Evolutionary conservation across 768 basidiomycete species (phyloP).

Genomic region (Fomitopsis pulvina): DNA sequence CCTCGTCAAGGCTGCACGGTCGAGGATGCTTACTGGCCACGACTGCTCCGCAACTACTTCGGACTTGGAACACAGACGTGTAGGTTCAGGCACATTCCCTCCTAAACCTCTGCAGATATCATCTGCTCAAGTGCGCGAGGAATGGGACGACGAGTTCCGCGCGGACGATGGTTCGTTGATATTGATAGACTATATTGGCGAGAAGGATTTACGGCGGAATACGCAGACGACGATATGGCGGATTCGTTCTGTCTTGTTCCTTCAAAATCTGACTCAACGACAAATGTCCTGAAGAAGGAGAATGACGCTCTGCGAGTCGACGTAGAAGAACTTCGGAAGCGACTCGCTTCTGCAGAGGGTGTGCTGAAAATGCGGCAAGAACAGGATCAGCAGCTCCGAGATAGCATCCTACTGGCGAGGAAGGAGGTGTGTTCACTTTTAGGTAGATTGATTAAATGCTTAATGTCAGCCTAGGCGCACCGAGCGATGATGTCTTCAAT

Average conservation of each 20-base stretch:
- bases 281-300: constrained; percentile 52
- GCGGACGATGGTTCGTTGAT: constrained; percentile 51
- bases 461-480: constrained; percentile 50
- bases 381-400: constrained; percentile 72
- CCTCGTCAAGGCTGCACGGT: constrained; percentile 21
- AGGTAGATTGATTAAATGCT: constrained; percentile 4
- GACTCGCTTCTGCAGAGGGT: constrained; percentile 54
- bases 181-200: background rate
- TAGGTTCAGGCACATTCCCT: constrained; percentile 21
- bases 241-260: constrained; percentile 79
- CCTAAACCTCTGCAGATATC: constrained; percentile 17
- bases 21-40: constrained; percentile 23
- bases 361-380: constrained; percentile 65
- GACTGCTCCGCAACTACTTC: constrained; percentile 16
- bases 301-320: constrained; percentile 60
- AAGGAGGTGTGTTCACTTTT: constrained; percentile 47
- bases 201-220: background rate
- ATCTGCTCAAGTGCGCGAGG: constrained; percentile 28
- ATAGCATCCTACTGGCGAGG: constrained; percentile 69
- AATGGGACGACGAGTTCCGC: constrained; percentile 56
- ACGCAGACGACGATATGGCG: constrained; percentile 58
- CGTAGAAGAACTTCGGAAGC: constrained; percentile 47
- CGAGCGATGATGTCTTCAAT: constrained; percentile 69
- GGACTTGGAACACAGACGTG: constrained; percentile 14
- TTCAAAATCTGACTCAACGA: constrained; percentile 46